Conservation (phyloP, 768 basidiomycete species). For the Lactifluus subvellereus region DNA sequence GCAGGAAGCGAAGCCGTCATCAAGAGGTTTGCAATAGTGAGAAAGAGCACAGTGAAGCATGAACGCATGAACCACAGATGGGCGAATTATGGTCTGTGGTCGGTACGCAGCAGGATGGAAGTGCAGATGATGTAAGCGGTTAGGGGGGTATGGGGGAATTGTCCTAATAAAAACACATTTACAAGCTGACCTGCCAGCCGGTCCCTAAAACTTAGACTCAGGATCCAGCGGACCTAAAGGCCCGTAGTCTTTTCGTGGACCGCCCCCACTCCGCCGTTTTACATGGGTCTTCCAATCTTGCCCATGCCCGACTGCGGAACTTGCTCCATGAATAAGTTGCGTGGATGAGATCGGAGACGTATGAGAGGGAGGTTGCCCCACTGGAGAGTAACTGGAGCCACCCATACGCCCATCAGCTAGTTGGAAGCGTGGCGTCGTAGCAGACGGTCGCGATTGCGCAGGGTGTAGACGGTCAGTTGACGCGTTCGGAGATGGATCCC, state of each 20-base stretch:
- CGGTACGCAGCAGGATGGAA: conserved; percentile 11
- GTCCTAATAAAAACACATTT: conserved; percentile 10
- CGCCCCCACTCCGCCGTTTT: conserved; percentile 38
- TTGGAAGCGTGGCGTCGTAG: conserved; percentile 54
- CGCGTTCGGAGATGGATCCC: conserved; percentile 59
- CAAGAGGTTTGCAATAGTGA: conserved; percentile 1
- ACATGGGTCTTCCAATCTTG: conserved; percentile 36
- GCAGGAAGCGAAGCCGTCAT: conserved; percentile 12
- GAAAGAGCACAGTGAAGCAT: conserved; percentile 16
- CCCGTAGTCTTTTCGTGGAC: conserved; percentile 38
- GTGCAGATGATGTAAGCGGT: conserved; percentile 11
- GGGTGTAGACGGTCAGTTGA: conserved; percentile 29
- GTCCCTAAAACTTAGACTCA: conserved; percentile 26
- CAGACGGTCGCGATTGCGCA: conserved; percentile 30
- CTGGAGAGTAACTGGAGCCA: conserved; percentile 15
- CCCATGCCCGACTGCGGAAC: conserved; percentile 31
- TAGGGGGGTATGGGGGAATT: conserved; percentile 20
- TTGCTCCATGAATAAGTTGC: conserved; percentile 30
- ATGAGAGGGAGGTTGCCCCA: conserved; percentile 21
- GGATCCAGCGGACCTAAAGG: conserved; percentile 43
- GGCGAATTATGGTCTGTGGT: conserved; percentile 16
- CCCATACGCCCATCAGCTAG: conserved; percentile 43
- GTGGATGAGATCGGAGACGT: conserved; percentile 33
- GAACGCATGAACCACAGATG: conserved; percentile 15
- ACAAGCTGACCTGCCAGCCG: conserved; percentile 16